Conservation (phyloP, 345 rosid species). For the Salix caprea region DNA sequence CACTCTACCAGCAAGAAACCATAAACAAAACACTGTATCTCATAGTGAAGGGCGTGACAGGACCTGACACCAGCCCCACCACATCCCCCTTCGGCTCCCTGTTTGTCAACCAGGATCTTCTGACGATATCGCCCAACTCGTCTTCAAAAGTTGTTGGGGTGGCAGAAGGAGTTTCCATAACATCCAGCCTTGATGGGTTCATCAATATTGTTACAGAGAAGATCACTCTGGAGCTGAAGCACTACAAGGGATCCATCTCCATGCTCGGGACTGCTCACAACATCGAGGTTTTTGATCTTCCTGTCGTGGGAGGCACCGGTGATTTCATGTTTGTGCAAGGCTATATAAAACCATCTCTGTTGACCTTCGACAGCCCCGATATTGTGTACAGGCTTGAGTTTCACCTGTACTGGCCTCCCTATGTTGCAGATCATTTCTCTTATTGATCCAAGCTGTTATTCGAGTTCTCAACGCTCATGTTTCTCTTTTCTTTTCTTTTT, state of each 20-base stretch:
- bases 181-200: slow-evolving; percentile 28
- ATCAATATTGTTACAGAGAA: slow-evolving; percentile 25
- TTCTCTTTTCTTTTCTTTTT: neutral
- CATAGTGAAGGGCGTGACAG: slow-evolving; percentile 22
- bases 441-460: neutral
- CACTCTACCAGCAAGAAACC: slow-evolving; percentile 27
- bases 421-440: slow-evolving; percentile 5
- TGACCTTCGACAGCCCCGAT: slow-evolving; percentile 12
- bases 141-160: slow-evolving; percentile 25
- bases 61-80: neutral
- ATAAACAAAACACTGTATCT: slow-evolving; percentile 24
- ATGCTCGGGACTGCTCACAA: slow-evolving; percentile 28
- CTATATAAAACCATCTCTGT: slow-evolving; percentile 16
- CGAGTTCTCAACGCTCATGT: no score
- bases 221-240: slow-evolving; percentile 20
- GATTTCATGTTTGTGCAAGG: slow-evolving; percentile 33
- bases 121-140: slow-evolving; percentile 18
- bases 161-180: slow-evolving; percentile 23
- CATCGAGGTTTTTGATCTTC: slow-evolving; percentile 31
- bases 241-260: slow-evolving; percentile 27
- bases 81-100: slow-evolving; percentile 34
- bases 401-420: slow-evolving; percentile 33
- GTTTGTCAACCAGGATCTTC: slow-evolving; percentile 24
- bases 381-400: slow-evolving; percentile 30
- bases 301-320: slow-evolving; percentile 33